A percentile compares a stretch with the other conserved stretches of the same genome.
Evolutionary conservation across 176 grass and related monocot species (phyloP).

Genomic region (Otatea glauca): DNA sequence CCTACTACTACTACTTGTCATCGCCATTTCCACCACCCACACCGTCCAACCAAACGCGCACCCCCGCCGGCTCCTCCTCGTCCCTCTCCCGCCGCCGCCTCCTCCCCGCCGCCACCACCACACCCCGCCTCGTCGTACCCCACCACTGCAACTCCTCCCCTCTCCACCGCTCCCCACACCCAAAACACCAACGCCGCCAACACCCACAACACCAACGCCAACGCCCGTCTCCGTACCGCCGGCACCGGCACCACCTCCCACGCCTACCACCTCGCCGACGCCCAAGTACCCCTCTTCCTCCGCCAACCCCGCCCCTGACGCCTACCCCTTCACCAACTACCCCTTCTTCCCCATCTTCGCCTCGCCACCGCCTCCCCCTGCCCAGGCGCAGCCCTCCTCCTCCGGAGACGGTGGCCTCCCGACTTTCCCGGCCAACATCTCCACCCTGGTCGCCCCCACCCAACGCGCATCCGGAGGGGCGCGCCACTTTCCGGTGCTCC

Average conservation of each 20-base stretch:
- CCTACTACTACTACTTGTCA: not conserved
- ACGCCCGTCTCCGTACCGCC: slow-evolving; percentile 5
- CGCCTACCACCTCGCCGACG: not conserved
- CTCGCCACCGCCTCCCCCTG: not conserved
- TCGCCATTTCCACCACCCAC: not conserved
- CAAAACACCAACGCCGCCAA: not conserved
- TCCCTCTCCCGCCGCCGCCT: not conserved
- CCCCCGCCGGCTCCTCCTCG: not conserved
- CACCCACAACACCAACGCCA: not conserved
- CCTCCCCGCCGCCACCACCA: slow-evolving; percentile 37
- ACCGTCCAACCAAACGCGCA: not conserved
- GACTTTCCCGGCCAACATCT: slow-evolving; percentile 59
- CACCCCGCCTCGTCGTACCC: not conserved
- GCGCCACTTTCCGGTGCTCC: slow-evolving; percentile 45
- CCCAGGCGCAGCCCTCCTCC: not conserved
- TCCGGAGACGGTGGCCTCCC: slow-evolving; percentile 33
- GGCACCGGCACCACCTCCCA: not conserved
- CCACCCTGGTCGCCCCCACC: slow-evolving; percentile 47
- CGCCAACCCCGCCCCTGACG: slow-evolving; percentile 24
- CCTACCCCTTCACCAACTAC: slow-evolving; percentile 55
- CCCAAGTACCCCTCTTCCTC: slow-evolving; percentile 41
- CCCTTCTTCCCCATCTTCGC: slow-evolving; percentile 49
- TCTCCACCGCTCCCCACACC: not conserved
- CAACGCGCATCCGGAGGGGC: not conserved
- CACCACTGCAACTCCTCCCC: not conserved